These are phyloP conservation scores for Flaveria brownii DNA, from an alignment of 129 eudicot species.

Conservation along the genomic window DNA sequence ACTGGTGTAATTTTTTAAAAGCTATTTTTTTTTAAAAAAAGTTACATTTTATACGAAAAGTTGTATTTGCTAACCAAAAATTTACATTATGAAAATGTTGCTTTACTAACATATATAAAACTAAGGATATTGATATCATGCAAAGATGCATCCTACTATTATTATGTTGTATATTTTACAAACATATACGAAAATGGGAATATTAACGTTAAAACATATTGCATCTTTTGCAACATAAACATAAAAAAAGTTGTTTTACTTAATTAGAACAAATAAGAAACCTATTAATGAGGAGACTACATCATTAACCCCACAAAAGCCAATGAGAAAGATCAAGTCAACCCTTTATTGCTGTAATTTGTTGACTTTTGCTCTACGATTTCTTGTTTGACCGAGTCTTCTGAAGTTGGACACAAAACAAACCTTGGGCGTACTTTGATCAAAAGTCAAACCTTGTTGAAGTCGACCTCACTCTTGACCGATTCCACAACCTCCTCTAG, in stretches of 20 bases:
- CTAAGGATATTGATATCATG: no score
- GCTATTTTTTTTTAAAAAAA: no score
- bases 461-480: slow-evolving; percentile 34
- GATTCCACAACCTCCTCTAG: slow-evolving; percentile 29
- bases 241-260: neutral
- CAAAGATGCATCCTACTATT: no score
- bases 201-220: neutral
- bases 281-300: slow-evolving; percentile 13
- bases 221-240: neutral
- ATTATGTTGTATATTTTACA: neutral
- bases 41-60: no score
- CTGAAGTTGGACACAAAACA: slow-evolving; percentile 24
- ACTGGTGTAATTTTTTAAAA: no score
- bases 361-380: slow-evolving; percentile 27
- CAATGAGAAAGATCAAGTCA: slow-evolving; percentile 28
- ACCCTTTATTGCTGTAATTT: slow-evolving; percentile 23
- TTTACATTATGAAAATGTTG: no score
- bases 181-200: neutral
- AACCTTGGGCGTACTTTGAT: slow-evolving; percentile 18
- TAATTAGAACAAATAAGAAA: slow-evolving; percentile 2
- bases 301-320: slow-evolving; percentile 31
- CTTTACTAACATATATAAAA: no score
- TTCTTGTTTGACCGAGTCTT: slow-evolving; percentile 26
- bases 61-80: no score
- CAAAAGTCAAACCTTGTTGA: slow-evolving; percentile 30